A percentile compares a stretch with the other conserved stretches of the same genome.
These are phyloP conservation scores for Waltergamsia citrina DNA, from an alignment of 2,329 filamentous ascomycete species.

Conservation along the genomic window DNA sequence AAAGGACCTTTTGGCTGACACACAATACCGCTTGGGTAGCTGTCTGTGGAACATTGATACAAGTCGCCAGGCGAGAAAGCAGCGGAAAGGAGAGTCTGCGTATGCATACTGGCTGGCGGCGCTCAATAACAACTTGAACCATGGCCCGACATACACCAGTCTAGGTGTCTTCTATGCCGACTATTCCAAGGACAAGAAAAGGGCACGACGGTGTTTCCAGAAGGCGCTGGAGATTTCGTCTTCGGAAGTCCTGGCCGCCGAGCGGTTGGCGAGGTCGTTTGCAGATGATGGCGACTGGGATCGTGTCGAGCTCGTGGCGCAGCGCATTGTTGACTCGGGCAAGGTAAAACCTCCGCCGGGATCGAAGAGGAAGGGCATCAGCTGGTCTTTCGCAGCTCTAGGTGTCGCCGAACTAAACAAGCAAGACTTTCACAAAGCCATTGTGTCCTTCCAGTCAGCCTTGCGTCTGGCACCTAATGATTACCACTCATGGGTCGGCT, in stretches of 20 bases:
- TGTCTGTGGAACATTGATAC: conserved; percentile 81
- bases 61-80: conserved; percentile 65
- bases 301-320: conserved; percentile 83
- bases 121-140: conserved; percentile 78
- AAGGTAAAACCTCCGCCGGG: conserved; percentile 84
- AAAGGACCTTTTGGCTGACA: conserved; percentile 71
- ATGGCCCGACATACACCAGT: conserved; percentile 83
- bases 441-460: conserved; percentile 86
- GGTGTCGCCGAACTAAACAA: conserved; percentile 93
- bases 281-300: conserved; percentile 93
- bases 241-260: conserved; percentile 77
- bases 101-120: conserved; percentile 78
- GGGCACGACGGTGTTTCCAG: conserved; percentile 88
- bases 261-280: conserved; percentile 76
- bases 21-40: conserved; percentile 76
- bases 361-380: conserved; percentile 85
- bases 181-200: conserved; percentile 76
- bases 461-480: conserved; percentile 75
- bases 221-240: conserved; percentile 91
- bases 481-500: conserved; percentile 91
- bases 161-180: conserved; percentile 87
- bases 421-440: conserved; percentile 79
- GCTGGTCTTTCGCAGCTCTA: conserved; percentile 91
- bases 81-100: conserved; percentile 58
- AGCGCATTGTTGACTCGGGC: conserved; percentile 88